Evolutionary conservation across 371 early-diverging fungal genomes (phyloP).

Genomic region (Caulochytrium protostelioides): DNA sequence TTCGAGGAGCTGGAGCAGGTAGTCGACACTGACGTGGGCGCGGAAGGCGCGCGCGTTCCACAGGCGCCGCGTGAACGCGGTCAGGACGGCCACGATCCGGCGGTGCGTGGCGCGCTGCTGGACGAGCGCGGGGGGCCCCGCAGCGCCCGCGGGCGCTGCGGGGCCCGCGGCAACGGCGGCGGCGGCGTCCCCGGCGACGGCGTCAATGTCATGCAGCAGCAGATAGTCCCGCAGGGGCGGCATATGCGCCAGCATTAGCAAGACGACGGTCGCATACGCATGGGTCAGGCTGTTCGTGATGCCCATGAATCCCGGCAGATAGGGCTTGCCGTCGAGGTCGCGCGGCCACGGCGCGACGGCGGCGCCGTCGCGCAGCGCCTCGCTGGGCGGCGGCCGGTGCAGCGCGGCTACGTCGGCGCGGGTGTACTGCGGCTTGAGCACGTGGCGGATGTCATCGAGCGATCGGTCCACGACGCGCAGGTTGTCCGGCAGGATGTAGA

Average conservation of each 20-base stretch:
- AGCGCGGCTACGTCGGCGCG: too few relatives aligned
- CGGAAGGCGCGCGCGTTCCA: constrained; percentile 89
- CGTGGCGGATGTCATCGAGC: constrained; percentile 78
- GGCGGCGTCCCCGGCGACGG: too few relatives aligned
- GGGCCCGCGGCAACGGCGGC: too few relatives aligned
- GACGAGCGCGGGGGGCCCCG: too few relatives aligned
- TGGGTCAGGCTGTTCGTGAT: constrained; percentile 88
- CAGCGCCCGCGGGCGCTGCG: too few relatives aligned
- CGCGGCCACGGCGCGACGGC: too few relatives aligned
- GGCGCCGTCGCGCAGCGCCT: too few relatives aligned
- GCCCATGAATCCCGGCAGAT: constrained; percentile 81
- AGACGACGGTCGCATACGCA: constrained; percentile 81
- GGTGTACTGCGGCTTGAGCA: too few relatives aligned
- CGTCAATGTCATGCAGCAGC: constrained; percentile 19
- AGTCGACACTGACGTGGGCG: constrained; percentile 90
- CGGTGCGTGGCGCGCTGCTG: too few relatives aligned
- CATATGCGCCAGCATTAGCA: constrained; percentile 78
- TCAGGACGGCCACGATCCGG: too few relatives aligned
- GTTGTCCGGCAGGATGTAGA: constrained; percentile 80
- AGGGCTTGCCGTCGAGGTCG: constrained; percentile 70
- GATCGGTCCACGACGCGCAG: constrained; percentile 75
- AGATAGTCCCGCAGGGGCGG: constrained; percentile 68
- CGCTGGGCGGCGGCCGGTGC: too few relatives aligned
- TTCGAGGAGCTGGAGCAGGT: constrained; percentile 70
- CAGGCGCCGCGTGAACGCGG: too few relatives aligned